Conservation (phyloP, 2,329 filamentous ascomycete genomes). For the Tympanopsis confertula region DNA sequence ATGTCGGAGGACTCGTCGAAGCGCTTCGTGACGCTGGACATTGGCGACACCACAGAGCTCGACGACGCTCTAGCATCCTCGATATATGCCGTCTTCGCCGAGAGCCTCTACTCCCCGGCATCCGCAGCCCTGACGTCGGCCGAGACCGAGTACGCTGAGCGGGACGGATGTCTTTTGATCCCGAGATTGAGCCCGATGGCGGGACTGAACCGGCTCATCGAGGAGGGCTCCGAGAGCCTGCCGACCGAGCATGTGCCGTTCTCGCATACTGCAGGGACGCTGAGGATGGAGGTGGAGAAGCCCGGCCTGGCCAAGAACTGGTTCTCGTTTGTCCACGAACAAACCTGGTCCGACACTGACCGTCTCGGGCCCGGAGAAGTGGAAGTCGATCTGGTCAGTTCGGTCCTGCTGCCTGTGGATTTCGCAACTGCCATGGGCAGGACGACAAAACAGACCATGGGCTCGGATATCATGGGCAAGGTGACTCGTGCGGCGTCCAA, state of each 20-base stretch:
- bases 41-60: conserved; percentile 13
- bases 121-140: neutral
- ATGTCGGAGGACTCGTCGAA: conserved; percentile 35
- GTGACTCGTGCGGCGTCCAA: conserved; percentile 16
- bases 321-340: conserved; percentile 11
- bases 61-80: conserved; percentile 4
- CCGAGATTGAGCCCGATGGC: conserved; percentile 29
- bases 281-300: conserved; percentile 11
- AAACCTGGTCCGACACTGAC: no score
- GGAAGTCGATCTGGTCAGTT: conserved; percentile 23
- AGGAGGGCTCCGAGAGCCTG: conserved; percentile 11
- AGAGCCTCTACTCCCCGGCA: conserved; percentile 6
- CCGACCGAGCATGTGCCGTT: neutral
- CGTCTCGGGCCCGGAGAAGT: conserved; percentile 20
- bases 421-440: conserved; percentile 19
- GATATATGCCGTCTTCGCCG: conserved; percentile 13
- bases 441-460: conserved; percentile 11
- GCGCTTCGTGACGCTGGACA: conserved; percentile 29
- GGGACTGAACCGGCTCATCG: conserved; percentile 30
- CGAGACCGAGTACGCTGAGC: conserved; percentile 32
- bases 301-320: conserved; percentile 13
- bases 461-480: conserved; percentile 6
- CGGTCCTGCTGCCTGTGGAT: conserved; percentile 22
- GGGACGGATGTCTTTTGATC: conserved; percentile 23
- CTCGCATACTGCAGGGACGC: neutral